A percentile compares a stretch with the other conserved stretches of the same genome.
Conservation (phyloP, 306 rosid species). For the peach (Prunus persica) region DNA sequence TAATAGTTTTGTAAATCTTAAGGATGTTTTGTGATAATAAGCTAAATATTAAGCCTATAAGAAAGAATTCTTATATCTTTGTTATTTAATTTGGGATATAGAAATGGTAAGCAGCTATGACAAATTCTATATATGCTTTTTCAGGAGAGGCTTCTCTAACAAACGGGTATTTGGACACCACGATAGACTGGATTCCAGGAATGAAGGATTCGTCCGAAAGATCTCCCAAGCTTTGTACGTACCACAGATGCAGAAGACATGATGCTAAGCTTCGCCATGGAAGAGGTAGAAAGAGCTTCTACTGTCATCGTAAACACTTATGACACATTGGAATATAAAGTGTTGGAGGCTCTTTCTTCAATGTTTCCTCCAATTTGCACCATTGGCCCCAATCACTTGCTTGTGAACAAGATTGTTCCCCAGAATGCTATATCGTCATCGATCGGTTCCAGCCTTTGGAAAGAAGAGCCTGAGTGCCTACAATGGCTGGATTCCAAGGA, state of each 20-base stretch:
- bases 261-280: neutral
- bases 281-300: neutral
- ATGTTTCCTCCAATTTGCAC: neutral
- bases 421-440: neutral
- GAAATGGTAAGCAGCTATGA: too few relatives aligned
- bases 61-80: too few relatives aligned
- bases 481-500: conserved; percentile 45
- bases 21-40: too few relatives aligned
- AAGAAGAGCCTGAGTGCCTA: conserved; percentile 39
- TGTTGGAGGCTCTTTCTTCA: neutral
- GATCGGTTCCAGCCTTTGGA: conserved; percentile 38
- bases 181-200: too few relatives aligned
- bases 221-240: too few relatives aligned
- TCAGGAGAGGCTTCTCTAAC: too few relatives aligned
- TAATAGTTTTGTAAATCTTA: too few relatives aligned
- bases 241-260: neutral
- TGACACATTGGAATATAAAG: neutral
- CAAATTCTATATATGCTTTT: too few relatives aligned
- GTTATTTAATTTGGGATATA: too few relatives aligned
- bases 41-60: too few relatives aligned
- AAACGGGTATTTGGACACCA: too few relatives aligned
- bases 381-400: neutral
- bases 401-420: neutral
- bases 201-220: too few relatives aligned
- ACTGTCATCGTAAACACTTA: conserved; percentile 12